Conservation (phyloP, 129 eudicot genomes). For the Mikania micrantha region DNA sequence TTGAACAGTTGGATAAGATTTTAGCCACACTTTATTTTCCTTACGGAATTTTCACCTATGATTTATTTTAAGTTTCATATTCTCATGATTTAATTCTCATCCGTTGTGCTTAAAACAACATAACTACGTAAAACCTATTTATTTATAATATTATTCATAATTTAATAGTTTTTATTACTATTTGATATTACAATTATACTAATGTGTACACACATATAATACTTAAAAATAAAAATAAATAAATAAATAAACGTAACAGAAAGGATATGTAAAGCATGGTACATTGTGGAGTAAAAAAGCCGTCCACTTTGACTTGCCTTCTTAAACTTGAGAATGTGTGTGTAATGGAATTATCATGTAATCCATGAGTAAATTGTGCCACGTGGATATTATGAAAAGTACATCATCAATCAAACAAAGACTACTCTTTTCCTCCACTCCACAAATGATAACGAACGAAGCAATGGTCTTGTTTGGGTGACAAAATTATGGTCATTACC, state of each 20-base stretch:
- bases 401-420: background rate
- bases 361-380: background rate
- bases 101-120: too few relatives aligned
- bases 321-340: slow-evolving; percentile 26
- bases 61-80: too few relatives aligned
- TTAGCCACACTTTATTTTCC: too few relatives aligned
- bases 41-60: too few relatives aligned
- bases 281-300: slow-evolving; percentile 22
- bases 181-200: too few relatives aligned
- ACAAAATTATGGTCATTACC: slow-evolving; percentile 10
- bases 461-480: slow-evolving; percentile 10
- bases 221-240: background rate
- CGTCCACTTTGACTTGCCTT: slow-evolving; percentile 39
- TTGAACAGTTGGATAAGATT: too few relatives aligned
- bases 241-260: background rate
- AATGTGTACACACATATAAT: background rate
- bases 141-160: too few relatives aligned
- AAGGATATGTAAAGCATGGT: background rate
- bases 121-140: too few relatives aligned
- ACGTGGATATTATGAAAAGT: slow-evolving; percentile 12
- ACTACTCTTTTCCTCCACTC: slow-evolving; percentile 16
- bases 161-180: too few relatives aligned
- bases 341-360: slow-evolving; percentile 19
- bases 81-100: too few relatives aligned
- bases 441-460: slow-evolving; percentile 14